Conservation (phyloP, 164 flowering plant species). For the Vitis rotundifolia region DNA sequence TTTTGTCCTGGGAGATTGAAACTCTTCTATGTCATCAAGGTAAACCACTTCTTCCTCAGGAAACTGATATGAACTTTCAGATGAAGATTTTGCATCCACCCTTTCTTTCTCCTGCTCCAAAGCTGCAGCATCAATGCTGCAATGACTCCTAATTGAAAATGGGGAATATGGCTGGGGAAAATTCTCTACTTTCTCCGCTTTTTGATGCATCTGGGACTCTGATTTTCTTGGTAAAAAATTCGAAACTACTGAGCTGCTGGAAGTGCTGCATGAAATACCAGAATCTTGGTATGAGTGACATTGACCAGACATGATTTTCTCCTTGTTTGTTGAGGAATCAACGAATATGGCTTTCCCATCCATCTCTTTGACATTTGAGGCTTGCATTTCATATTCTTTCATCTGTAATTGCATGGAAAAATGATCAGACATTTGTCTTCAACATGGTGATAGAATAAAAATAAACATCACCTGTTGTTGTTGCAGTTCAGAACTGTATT, state of each 20-base stretch:
- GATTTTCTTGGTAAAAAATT: slow-evolving; percentile 5
- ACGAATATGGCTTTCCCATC: slow-evolving; percentile 9
- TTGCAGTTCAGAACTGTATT: slow-evolving; percentile 34
- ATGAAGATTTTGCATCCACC: slow-evolving; percentile 18
- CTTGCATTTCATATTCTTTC: slow-evolving; percentile 9
- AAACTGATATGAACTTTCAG: slow-evolving; percentile 38
- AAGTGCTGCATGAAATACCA: slow-evolving; percentile 2
- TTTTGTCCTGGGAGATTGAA: slow-evolving; percentile 27
- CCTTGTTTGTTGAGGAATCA: slow-evolving; percentile 9
- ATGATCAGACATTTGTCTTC: background rate
- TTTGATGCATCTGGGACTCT: slow-evolving; percentile 7
- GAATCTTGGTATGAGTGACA: background rate
- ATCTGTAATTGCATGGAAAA: slow-evolving; percentile 2
- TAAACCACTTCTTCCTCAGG: slow-evolving; percentile 37
- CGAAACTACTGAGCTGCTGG: slow-evolving; percentile 9
- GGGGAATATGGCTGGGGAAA: background rate
- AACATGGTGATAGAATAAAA: background rate
- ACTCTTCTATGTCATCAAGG: slow-evolving; percentile 63
- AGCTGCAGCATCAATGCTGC: background rate
- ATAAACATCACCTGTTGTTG: slow-evolving; percentile 22
- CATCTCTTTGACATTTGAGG: slow-evolving; percentile 9
- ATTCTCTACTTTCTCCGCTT: slow-evolving; percentile 6
- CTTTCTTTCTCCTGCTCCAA: slow-evolving; percentile 1
- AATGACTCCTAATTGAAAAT: background rate
- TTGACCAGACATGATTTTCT: background rate